Evolutionary conservation across 116 monocot species (phyloP), one percentile per base, ranked within the genome.

Genomic region (Posidonia oceanica): DNA sequence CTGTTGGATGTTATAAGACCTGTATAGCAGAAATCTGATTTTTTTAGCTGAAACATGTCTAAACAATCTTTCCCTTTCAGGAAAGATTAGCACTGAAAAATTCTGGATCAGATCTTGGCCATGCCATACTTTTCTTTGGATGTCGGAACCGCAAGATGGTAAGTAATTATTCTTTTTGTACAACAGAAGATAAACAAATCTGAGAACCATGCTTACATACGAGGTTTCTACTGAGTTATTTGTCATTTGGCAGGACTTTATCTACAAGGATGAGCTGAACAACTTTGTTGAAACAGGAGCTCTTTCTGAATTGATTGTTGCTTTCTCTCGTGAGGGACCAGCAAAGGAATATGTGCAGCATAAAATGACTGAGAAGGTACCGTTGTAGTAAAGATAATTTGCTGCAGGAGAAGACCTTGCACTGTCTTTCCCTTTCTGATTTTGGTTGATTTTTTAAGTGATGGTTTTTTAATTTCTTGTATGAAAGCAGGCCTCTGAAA

Each of bases 121-220:
- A 8, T 63, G 71, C 88, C 17, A 72, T 88, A 44, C 90, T 91
- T 66, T 90, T 87, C 83, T 94, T 90, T 81, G 94, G 94, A 61
- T 94, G 94, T 67, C 77, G 94, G 76, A 90, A 94, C 74, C 72
- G 84, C 29, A 82, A 79, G 58, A 88, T 90, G 90, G 94, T 91
- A 77, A 67, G 12, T 52, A 15, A 20, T 53, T 36, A 36, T 68
- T 68, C 54, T 54, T 6, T 21, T 58, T 21, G 12, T 14, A 7
- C 21, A 0, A 18, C 29, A 29, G 29, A 29, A 29, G 29, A 29
- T 29, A 0, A 29, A 29, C 29, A 29, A 29, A 57, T 57, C 4
- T 56, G 29, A 53, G 14, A 52, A 68, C 20, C 52, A 66, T 41
- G 20, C 22, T 52, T 11, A 53, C 48, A 29, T 17, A n/a, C 21